Base-by-base conservation (phyloP, 371 early-diverging fungal genomes). In the Circinella minor region DNA sequence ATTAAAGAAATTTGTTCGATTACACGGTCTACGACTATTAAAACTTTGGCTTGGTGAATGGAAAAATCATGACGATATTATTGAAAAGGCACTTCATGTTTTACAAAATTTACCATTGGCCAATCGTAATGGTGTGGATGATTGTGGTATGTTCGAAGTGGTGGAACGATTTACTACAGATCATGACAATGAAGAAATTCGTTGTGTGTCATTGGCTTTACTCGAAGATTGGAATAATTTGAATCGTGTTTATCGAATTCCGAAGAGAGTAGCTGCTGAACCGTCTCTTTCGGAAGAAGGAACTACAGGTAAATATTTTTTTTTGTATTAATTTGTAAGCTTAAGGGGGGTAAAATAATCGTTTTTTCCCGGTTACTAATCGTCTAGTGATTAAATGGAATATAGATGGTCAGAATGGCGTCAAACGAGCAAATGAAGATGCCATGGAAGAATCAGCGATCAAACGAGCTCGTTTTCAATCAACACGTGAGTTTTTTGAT, bases 121-220 rank as follows among this genome's bases (percentile, higher is more conserved):
- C 7, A 91, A 91, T 46, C 78, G 86, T 49, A 93, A 91, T 72
- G 88, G 92, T 3, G 76, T 93, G 6, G 93, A 91, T 55, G 93
- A 93, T 57, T 83, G 84, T 14, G 81, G 85, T 20, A 81, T 90
- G 74, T 80, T 83, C 63, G 86, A 87, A n/a, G 75, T 86, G 20
- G 76, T 88, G 8, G 81, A 77, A 6, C 84, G 74, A 43, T 71
- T 86, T 17, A 78, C 43, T 43, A 9, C 78, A 0, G 69, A 75
- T 1, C 77, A 81, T 27, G 76, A 77, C 4, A 78, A 86, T 17
- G 69, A 78, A 36, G 72, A 76, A 0, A 82, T 88, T 46, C 68
- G 74, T 17, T 68, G 69, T 9, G 70, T 79, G 54, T 78, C 87
- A 10, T 65, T 69, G 4, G 69, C 66, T 3, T 74, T 90, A 10